These are phyloP conservation scores for Acanthamoeba royreba DNA, from an alignment of 208 protist genomes.

Conservation along the genomic window DNA sequence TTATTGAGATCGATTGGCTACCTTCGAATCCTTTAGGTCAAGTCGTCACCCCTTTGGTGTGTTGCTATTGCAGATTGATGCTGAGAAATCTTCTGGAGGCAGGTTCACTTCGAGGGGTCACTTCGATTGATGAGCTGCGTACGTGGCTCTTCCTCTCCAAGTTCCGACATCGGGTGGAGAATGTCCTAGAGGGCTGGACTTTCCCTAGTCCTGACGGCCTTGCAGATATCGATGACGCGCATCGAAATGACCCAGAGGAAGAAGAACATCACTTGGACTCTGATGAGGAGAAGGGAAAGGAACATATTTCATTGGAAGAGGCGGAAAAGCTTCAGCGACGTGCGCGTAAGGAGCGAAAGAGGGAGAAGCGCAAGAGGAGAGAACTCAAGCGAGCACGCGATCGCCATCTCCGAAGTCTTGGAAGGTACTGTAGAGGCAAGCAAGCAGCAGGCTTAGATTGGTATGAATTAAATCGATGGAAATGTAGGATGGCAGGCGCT, in stretches of 20 bases:
- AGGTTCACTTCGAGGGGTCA: not conserved
- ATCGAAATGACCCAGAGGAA: too few species aligned
- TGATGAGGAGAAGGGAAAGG: not conserved
- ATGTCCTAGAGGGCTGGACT: conserved; percentile 38
- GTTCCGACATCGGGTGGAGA: conserved; percentile 8
- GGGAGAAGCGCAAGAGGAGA: not conserved
- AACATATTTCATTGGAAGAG: not conserved
- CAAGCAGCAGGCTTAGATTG: not conserved
- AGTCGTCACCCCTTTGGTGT: too few species aligned
- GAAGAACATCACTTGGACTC: too few species aligned
- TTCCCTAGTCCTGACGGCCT: not conserved
- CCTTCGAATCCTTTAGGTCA: not conserved
- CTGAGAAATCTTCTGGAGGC: too few species aligned
- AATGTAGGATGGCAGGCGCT: not conserved
- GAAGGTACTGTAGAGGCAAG: too few species aligned
- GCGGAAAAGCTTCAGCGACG: too few species aligned
- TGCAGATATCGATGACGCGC: too few species aligned
- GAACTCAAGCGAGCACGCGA: not conserved
- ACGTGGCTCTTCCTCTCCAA: conserved; percentile 46
- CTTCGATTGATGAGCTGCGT: conserved; percentile 25
- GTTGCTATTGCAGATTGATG: not conserved
- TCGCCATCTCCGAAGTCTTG: not conserved
- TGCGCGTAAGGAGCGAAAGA: too few species aligned
- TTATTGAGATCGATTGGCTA: conserved; percentile 15
- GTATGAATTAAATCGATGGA: not conserved